A percentile compares a stretch with the other conserved stretches of the same genome.
Evolutionary conservation across 2,329 filamentous ascomycete genomes (phyloP).

Genomic region (Colletotrichum australisinense): DNA sequence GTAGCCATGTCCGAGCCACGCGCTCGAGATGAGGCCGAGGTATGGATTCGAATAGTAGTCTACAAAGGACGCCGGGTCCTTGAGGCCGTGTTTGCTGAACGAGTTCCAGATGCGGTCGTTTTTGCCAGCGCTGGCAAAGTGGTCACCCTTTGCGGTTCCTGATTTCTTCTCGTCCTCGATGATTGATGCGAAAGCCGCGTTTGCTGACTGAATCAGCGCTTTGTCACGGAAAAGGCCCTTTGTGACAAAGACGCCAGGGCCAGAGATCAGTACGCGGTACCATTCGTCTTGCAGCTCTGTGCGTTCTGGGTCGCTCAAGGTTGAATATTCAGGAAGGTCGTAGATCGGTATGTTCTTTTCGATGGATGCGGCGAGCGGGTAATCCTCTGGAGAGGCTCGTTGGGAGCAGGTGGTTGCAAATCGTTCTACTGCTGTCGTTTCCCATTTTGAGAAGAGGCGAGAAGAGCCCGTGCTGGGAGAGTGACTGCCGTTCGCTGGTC

Average conservation of each 20-base stretch:
- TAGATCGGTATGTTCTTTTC: slow-evolving; percentile 68
- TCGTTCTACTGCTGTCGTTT: slow-evolving; percentile 51
- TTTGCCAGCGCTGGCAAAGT: slow-evolving; percentile 66
- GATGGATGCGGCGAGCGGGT: slow-evolving; percentile 59
- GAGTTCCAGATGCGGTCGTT: slow-evolving; percentile 76
- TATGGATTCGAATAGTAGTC: slow-evolving; percentile 71
- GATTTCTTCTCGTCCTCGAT: slow-evolving; percentile 55
- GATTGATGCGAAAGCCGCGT: slow-evolving; percentile 58
- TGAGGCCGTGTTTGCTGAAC: slow-evolving; percentile 68
- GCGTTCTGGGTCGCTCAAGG: slow-evolving; percentile 37
- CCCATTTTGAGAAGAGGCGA: slow-evolving; percentile 40
- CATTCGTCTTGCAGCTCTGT: slow-evolving; percentile 68
- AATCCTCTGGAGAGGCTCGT: slow-evolving; percentile 48
- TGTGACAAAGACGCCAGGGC: slow-evolving; percentile 70
- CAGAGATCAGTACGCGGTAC: slow-evolving; percentile 66
- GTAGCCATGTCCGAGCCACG: slow-evolving; percentile 71
- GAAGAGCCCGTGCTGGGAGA: background rate
- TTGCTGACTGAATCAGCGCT: slow-evolving; percentile 56
- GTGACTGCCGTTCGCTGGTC: background rate
- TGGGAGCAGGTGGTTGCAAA: slow-evolving; percentile 59
- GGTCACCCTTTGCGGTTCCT: slow-evolving; percentile 61
- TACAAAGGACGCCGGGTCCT: slow-evolving; percentile 63
- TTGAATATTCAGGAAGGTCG: slow-evolving; percentile 52
- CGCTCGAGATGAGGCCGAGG: slow-evolving; percentile 60
- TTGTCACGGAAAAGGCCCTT: slow-evolving; percentile 60